Evolutionary conservation across 768 basidiomycete genomes (phyloP).

Genomic region (Mycena floridula): DNA sequence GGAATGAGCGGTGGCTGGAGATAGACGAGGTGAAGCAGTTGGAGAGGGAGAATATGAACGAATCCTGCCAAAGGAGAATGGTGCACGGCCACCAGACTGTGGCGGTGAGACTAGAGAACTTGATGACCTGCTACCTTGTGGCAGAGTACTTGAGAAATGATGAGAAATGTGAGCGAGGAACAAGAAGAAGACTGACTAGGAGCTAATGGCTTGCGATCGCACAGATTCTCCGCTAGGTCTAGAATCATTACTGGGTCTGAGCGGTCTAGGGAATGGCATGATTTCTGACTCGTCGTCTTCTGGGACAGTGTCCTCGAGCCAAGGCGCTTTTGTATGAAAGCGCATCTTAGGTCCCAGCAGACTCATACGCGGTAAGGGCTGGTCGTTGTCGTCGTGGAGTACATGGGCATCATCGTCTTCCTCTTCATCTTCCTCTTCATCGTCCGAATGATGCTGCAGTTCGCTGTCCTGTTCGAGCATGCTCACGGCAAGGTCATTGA

Average conservation of each 20-base stretch:
- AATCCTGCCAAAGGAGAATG: too few relatives aligned
- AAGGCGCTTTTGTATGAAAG: slow-evolving; percentile 76
- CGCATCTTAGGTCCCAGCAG: slow-evolving; percentile 80
- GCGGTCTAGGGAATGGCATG: slow-evolving; percentile 23
- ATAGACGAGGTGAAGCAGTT: slow-evolving; percentile 21
- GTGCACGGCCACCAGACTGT: too few relatives aligned
- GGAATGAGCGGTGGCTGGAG: slow-evolving; percentile 17
- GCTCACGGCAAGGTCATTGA: slow-evolving; percentile 43
- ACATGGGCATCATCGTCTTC: slow-evolving; percentile 28
- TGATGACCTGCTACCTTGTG: slow-evolving; percentile 56
- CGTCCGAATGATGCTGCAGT: slow-evolving; percentile 23
- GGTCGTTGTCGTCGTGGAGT: slow-evolving; percentile 37
- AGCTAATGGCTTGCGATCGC: slow-evolving; percentile 41
- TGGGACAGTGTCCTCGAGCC: slow-evolving; percentile 58
- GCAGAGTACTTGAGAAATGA: slow-evolving; percentile 52
- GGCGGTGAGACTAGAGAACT: slow-evolving; percentile 33
- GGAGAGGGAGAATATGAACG: slow-evolving; percentile 23
- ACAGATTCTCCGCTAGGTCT: slow-evolving; percentile 63
- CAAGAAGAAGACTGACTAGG: slow-evolving; percentile 44
- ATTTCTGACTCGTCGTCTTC: slow-evolving; percentile 44
- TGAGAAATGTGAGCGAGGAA: slow-evolving; percentile 49
- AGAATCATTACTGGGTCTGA: slow-evolving; percentile 16
- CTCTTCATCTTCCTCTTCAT: slow-evolving; percentile 19
- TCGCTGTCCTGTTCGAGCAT: slow-evolving; percentile 58
- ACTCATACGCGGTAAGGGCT: slow-evolving; percentile 57